Conservation (phyloP, 192 early-diverging fungal genomes). For the Backusella parvicylindrica region DNA sequence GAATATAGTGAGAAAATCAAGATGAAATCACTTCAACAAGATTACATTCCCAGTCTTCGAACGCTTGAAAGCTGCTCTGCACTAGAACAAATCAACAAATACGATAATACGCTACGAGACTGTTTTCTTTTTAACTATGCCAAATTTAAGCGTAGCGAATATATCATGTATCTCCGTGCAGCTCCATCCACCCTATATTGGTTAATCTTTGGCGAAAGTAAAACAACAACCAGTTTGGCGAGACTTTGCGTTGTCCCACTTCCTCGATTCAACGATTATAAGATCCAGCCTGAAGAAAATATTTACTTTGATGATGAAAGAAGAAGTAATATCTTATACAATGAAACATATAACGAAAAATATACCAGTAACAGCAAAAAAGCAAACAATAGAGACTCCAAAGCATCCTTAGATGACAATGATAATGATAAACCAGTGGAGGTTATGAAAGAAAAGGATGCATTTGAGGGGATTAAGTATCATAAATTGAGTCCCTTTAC, state of each 20-base stretch:
- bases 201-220: background rate
- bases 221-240: background rate
- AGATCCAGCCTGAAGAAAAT: background rate
- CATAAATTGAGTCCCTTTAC: background rate
- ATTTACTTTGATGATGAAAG: background rate
- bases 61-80: background rate
- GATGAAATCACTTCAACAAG: background rate
- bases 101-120: background rate
- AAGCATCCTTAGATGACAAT: background rate
- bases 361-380: background rate
- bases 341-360: background rate
- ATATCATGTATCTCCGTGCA: background rate
- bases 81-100: background rate
- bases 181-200: background rate
- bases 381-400: background rate
- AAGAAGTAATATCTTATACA: background rate
- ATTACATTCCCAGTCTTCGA: background rate
- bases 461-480: background rate
- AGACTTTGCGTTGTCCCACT: slow-evolving; percentile 6
- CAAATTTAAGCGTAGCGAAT: background rate
- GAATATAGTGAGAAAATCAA: background rate
- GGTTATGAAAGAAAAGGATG: background rate
- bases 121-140: background rate
- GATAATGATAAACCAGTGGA: background rate
- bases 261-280: background rate